phyloP scores from a whole-genome alignment of 169 alveolate species.

The Plasmodium gonderi region DNA sequence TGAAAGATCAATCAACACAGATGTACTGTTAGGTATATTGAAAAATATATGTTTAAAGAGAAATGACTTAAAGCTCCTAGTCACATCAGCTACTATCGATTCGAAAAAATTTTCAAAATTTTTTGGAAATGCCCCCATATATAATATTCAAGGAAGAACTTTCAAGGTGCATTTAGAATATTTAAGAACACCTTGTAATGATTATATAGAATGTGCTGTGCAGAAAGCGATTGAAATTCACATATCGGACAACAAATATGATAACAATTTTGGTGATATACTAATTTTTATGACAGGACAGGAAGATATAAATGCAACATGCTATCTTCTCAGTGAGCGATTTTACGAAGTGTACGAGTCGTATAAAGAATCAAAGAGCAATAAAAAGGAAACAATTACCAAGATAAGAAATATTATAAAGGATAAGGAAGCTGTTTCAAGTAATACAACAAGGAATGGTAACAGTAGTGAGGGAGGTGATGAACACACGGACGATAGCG shows the following conservation, averaged over 20 bases:
- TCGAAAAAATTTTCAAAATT: constrained; percentile 97
- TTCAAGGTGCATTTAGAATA: constrained; percentile 97
- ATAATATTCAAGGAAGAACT: constrained; percentile 99
- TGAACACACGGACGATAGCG: not conserved
- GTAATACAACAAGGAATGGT: not conserved
- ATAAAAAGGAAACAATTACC: constrained; percentile 64
- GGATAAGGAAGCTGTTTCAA: not conserved
- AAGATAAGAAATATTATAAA: constrained; percentile 34
- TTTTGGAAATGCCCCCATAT: constrained; percentile 99
- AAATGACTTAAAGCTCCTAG: constrained; percentile 97
- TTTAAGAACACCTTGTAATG: constrained; percentile 94
- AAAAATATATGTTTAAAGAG: constrained; percentile 95
- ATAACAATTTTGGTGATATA: constrained; percentile 92
- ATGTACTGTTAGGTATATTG: constrained; percentile 98
- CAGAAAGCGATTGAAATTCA: constrained; percentile 98
- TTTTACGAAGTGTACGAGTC: constrained; percentile 81
- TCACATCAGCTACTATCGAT: constrained; percentile 99
- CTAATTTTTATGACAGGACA: constrained; percentile 99
- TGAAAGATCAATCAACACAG: constrained; percentile 99
- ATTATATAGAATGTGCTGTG: constrained; percentile 99
- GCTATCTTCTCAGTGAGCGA: constrained; percentile 95
- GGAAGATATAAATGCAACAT: constrained; percentile 99
- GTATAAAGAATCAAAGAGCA: constrained; percentile 60
- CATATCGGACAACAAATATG: constrained; percentile 80
- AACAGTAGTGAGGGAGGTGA: constrained; percentile 22